These are phyloP conservation scores for Pichia insulana DNA, from an alignment of 805 yeast species.

Conservation along the genomic window DNA sequence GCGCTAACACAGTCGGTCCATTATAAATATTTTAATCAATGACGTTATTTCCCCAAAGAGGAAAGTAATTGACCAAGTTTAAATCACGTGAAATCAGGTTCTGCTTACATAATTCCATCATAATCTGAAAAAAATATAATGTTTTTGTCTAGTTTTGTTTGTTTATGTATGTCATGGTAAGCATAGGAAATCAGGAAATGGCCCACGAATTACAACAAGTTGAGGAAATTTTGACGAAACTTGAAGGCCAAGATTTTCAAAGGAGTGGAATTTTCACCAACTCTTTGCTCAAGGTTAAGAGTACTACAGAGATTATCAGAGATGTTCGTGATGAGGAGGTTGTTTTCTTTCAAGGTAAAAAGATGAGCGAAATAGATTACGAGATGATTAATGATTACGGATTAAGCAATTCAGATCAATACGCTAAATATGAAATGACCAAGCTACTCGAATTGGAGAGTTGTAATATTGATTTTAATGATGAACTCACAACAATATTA, in stretches of 20 bases:
- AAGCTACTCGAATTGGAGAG: conserved; percentile 3
- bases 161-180: too few species aligned
- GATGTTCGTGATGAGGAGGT: conserved; percentile 13
- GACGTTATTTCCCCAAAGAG: too few species aligned
- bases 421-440: conserved; percentile 2
- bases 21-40: too few species aligned
- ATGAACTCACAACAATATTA: not conserved
- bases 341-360: conserved; percentile 8
- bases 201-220: not conserved
- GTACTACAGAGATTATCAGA: conserved; percentile 12
- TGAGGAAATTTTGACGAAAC: not conserved
- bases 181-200: not conserved
- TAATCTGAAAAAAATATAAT: too few species aligned
- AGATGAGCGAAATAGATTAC: conserved; percentile 9
- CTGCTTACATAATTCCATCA: too few species aligned
- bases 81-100: too few species aligned
- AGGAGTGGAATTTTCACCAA: conserved; percentile 11
- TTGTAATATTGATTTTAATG: not conserved
- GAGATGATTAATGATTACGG: conserved; percentile 7
- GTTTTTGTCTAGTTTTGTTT: too few species aligned
- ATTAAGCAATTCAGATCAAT: conserved; percentile 1
- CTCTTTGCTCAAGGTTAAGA: conserved; percentile 10
- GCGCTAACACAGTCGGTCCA: too few species aligned
- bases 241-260: conserved; percentile 3
- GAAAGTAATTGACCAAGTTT: too few species aligned